phyloP scores from a whole-genome alignment of 257 asterid genomes.

The Primulina huaijiensis region DNA sequence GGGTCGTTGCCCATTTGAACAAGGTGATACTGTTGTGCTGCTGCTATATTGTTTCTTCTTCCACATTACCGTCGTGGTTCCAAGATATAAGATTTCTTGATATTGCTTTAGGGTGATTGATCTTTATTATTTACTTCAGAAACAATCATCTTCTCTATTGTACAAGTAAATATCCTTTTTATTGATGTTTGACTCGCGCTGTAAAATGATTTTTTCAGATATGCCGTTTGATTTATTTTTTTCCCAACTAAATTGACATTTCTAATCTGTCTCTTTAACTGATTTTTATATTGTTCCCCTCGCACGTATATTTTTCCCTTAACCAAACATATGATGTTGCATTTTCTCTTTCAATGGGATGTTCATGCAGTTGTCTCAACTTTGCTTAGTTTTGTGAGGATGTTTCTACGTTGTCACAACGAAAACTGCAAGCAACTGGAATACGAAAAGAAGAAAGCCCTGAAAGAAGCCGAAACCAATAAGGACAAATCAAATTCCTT shows the following conservation, averaged over 20 bases:
- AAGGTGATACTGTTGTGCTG: conserved; percentile 38
- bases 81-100: not conserved
- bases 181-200: not conserved
- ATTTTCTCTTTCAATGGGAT: too few species aligned
- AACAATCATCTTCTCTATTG: too few species aligned
- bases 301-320: too few species aligned
- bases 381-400: conserved; percentile 64
- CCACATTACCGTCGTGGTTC: not conserved
- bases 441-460: conserved; percentile 65
- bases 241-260: too few species aligned
- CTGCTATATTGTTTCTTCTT: too few species aligned
- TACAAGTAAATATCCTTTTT: too few species aligned
- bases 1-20: conserved; percentile 71
- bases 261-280: too few species aligned
- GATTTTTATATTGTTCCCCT: too few species aligned
- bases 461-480: conserved; percentile 49
- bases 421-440: conserved; percentile 75
- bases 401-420: conserved; percentile 58
- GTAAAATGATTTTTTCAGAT: not conserved
- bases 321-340: too few species aligned
- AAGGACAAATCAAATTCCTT: conserved; percentile 31
- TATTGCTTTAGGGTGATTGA: not conserved
- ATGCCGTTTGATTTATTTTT: too few species aligned
- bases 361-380: conserved; percentile 64
- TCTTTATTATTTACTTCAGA: not conserved